Evolutionary conservation across 495 filamentous ascomycete genomes (phyloP), one percentile per base, ranked within the genome.

Genomic region (Hyphodiscus hymeniophilus): DNA sequence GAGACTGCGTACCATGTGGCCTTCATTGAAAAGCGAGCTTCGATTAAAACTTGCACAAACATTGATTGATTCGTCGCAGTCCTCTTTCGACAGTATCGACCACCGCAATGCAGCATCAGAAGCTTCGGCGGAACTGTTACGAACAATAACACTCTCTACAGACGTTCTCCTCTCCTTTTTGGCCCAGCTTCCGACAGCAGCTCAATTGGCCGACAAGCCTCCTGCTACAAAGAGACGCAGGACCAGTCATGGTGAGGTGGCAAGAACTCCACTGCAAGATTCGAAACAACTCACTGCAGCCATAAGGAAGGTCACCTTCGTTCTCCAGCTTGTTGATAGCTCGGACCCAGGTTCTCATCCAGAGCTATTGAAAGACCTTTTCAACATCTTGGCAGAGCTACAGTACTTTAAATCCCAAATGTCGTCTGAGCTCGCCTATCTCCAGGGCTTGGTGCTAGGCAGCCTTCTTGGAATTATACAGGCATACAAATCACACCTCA

Each of bases 251-350:
- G 75, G 72, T 2, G 84, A 84, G 45, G 71, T 53, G 22, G 52
- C 65, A 12, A 64, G 63, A 38, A 60, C 61, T 11, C 60, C 59
- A 49, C 36, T 68, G 7, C 60, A 58, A 24, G 57, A 42, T 64
- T 66, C 63, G 15, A 61, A 66, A 6, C 76, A 85, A 45, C 60
- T 87, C 17, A 72, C 72, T 49, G 70, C 73, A 32, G 70, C 77
- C 5, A 71, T 95, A 55, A 77, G 75, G 55, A 83, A 82, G 60
- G 74, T 86, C 45, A 95, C 87, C 2, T 81, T 95, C 53, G 84
- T 95, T n/a, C 69, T 95, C 3, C 88, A 96, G 59, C 67, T 96
- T 11, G 71, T 97, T 11, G 88, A 95, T 53, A 76, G 72, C 40
- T 91, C 88, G 17, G 73, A 75, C 15, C 80, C 85, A 1, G 80